Conservation (phyloP, 805 yeast genomes). For the Pichia manshurica region DNA sequence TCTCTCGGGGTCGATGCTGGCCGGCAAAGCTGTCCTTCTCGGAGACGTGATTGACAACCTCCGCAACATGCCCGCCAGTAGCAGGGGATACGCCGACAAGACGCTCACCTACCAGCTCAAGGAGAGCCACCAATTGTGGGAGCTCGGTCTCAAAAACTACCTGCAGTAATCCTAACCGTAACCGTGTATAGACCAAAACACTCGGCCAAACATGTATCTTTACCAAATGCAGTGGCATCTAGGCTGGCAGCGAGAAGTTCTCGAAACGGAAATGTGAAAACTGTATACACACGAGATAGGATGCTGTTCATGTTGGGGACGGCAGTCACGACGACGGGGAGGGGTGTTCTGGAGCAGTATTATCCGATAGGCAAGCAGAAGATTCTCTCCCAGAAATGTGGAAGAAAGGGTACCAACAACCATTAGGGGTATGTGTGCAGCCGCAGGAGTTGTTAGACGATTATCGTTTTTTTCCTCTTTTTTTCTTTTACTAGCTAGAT, state of each 20-base stretch:
- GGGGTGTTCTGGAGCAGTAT: too few relatives aligned
- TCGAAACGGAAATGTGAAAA: background rate
- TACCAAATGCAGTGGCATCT: too few relatives aligned
- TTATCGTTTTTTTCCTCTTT: too few relatives aligned
- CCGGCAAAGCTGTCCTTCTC: constrained; percentile 76
- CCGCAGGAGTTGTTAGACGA: background rate
- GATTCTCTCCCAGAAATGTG: constrained; percentile 16
- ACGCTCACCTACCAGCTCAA: constrained; percentile 65
- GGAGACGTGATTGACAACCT: constrained; percentile 79
- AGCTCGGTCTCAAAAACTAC: constrained; percentile 22
- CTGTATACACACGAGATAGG: too few relatives aligned
- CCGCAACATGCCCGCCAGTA: constrained; percentile 38
- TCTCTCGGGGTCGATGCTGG: constrained; percentile 57
- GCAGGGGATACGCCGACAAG: constrained; percentile 45
- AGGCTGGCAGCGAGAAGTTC: too few relatives aligned
- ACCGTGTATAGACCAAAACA: too few relatives aligned
- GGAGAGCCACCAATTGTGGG: constrained; percentile 76
- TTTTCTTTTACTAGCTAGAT: too few relatives aligned
- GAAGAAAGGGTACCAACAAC: constrained; percentile 31
- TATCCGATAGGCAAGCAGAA: too few relatives aligned
- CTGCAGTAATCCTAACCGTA: background rate
- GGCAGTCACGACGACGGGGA: too few relatives aligned
- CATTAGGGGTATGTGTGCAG: constrained; percentile 23
- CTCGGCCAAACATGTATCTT: too few relatives aligned
- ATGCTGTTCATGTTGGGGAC: too few relatives aligned